These are phyloP conservation scores for Suillus subalutaceus DNA, from an alignment of 768 basidiomycete genomes.

Conservation along the genomic window DNA sequence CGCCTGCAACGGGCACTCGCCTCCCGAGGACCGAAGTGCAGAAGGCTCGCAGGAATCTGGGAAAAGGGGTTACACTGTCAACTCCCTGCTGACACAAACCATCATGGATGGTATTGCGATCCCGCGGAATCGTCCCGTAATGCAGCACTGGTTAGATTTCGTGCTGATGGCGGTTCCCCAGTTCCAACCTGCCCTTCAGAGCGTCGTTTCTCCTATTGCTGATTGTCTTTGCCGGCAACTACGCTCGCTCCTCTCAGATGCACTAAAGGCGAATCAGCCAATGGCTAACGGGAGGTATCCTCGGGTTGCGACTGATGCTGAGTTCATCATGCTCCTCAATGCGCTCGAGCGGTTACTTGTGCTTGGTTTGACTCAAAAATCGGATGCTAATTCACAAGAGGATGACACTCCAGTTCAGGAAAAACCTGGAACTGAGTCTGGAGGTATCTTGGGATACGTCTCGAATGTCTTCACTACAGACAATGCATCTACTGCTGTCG, in stretches of 20 bases:
- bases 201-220: conserved; percentile 70
- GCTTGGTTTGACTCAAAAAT: conserved; percentile 64
- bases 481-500: conserved; percentile 43
- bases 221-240: conserved; percentile 82
- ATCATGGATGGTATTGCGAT: conserved; percentile 79
- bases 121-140: conserved; percentile 70
- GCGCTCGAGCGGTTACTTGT: conserved; percentile 81
- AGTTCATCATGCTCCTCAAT: conserved; percentile 82
- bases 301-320: conserved; percentile 70
- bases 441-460: conserved; percentile 85
- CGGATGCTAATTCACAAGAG: conserved; percentile 51
- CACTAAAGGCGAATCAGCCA: conserved; percentile 45
- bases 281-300: conserved; percentile 45
- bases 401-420: conserved; percentile 59
- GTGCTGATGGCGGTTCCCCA: conserved; percentile 88
- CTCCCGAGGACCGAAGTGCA: conserved; percentile 35
- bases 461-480: conserved; percentile 90
- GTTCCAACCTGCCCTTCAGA: conserved; percentile 71
- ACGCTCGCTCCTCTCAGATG: conserved; percentile 55
- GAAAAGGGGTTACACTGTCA: conserved; percentile 51
- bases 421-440: conserved; percentile 53
- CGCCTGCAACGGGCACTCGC: conserved; percentile 29
- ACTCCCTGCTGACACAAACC: conserved; percentile 75
- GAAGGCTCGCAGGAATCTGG: conserved; percentile 37
- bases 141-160: conserved; percentile 98